Base-by-base conservation (phyloP, 2,329 filamentous ascomycete species). In the Pseudofabraea citricarpa region DNA sequence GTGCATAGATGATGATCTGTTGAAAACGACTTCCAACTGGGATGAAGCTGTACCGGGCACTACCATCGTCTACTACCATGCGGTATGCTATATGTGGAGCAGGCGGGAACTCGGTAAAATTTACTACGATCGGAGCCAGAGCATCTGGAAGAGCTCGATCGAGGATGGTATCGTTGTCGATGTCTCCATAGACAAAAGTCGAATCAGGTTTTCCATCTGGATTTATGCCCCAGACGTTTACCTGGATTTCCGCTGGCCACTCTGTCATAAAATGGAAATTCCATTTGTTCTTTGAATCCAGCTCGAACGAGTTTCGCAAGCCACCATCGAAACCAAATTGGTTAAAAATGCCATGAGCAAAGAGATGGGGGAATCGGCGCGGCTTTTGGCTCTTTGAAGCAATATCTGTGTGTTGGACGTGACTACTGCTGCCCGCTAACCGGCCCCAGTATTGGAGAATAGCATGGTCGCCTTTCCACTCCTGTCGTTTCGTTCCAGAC, bases 141-240 rank as follows among this genome's bases (percentile, higher is more conserved):
- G 75, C 77, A 9, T 72, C 76, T 5, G 79, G 80, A 2, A 79
- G 75, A 24, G 84, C 67, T 29, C 78, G 76, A 56, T 85, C 81
- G 16, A 83, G 63, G 5, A 84, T 67, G 3, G 68, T 69, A 56
- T 84, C 79, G 20, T 67, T 66, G 53, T 84, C 76, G 12, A 81
- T 71, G 56, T 85, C 81, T 18, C 81, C 81, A 48, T 72, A 75
- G 2, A 81, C 72, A 43, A 68, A 71, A 6, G 72, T 73, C 47
- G 78, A 69, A 58, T 85, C 81, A 0, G 81, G 79, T 51, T 75
- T 64, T 16, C 79, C 78, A 58, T 83, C 73, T 0, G 74, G 72
- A 53, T 83, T 80, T 57, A 83, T 78, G 40, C 81, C 81, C 81
- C 81, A 85, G 5, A 81, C 69, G 51, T 83, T 85, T 46, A 83